These are phyloP conservation scores for Corynespora cassiicola DNA, from an alignment of 2,329 filamentous ascomycete species.

Conservation along the genomic window DNA sequence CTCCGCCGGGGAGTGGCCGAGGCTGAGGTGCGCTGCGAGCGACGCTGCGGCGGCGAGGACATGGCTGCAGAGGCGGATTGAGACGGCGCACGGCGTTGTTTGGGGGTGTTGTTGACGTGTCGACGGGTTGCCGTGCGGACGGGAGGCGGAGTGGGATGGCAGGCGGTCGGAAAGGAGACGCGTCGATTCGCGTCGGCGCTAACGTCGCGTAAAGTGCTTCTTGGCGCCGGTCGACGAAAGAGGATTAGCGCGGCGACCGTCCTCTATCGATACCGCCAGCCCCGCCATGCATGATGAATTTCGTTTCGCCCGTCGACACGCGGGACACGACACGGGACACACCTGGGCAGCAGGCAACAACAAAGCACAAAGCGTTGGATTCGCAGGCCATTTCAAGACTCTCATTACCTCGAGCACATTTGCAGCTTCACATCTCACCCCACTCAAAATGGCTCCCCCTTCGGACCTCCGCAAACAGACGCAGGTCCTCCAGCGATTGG, in stretches of 20 bases:
- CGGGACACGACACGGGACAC: no score
- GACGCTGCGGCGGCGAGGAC: slow-evolving; percentile 67
- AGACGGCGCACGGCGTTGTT: slow-evolving; percentile 7
- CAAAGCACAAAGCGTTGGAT: no score
- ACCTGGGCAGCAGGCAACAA: no score
- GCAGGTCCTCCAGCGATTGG: slow-evolving; percentile 77
- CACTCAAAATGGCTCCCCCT: slow-evolving; percentile 72
- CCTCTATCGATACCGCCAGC: slow-evolving; percentile 11
- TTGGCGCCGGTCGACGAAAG: slow-evolving; percentile 10
- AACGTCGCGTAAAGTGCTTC: slow-evolving; percentile 28
- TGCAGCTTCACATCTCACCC: no score
- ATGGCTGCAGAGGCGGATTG: slow-evolving; percentile 47
- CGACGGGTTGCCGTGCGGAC: no score
- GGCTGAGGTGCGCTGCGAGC: slow-evolving; percentile 61
- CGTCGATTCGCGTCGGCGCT: slow-evolving; percentile 33
- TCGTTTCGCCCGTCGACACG: slow-evolving; percentile 26
- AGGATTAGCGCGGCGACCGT: slow-evolving; percentile 6
- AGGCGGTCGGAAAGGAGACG: slow-evolving; percentile 28
- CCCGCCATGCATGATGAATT: slow-evolving; percentile 25
- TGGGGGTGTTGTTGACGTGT: slow-evolving; percentile 8
- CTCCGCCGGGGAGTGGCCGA: slow-evolving; percentile 63
- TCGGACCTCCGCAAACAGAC: slow-evolving; percentile 80
- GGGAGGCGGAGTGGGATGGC: slow-evolving; percentile 16
- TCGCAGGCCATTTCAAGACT: no score
- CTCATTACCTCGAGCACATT: neutral